Percentiles rank a stretch among this genome's conserved stretches.
Conservation (phyloP, 345 rosid species). For the Linum tenue region DNA sequence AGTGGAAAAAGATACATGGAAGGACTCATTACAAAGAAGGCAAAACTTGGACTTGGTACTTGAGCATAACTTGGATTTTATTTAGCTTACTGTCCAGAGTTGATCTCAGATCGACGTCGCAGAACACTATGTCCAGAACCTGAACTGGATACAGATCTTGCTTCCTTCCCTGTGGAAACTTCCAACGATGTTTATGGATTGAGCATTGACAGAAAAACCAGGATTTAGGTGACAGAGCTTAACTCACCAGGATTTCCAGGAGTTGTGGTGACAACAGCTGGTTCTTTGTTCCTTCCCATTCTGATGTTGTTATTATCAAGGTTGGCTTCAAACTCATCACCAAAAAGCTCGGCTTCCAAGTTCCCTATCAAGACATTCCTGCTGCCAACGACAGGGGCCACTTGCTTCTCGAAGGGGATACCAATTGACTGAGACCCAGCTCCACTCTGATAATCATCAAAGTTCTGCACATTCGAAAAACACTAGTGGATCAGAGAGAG, state of each 20-base stretch:
- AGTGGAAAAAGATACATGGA: background rate
- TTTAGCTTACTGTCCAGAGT: constrained; percentile 31
- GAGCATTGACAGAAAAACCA: constrained; percentile 1
- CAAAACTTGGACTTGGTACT: background rate
- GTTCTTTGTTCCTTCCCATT: constrained; percentile 18
- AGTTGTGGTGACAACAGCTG: constrained; percentile 23
- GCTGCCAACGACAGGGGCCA: background rate
- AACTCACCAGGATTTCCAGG: constrained; percentile 55
- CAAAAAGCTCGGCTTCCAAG: constrained; percentile 26
- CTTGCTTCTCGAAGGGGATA: constrained; percentile 36
- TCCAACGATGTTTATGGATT: background rate
- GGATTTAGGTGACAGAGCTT: background rate
- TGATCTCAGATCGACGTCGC: constrained; percentile 23
- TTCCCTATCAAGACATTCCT: constrained; percentile 29
- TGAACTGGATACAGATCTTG: constrained; percentile 59
- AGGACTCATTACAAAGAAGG: background rate
- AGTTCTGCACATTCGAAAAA: constrained; percentile 23
- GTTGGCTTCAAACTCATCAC: constrained; percentile 31
- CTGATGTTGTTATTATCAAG: constrained; percentile 16
- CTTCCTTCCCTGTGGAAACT: constrained; percentile 38
- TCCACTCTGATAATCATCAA: constrained; percentile 42
- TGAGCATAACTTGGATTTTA: background rate
- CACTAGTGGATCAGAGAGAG: background rate
- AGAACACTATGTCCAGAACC: constrained; percentile 41
- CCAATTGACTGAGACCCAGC: constrained; percentile 32